Evolutionary conservation across 2,329 filamentous ascomycete species (phyloP).

Genomic region (Cladobotryum mycophilum): DNA sequence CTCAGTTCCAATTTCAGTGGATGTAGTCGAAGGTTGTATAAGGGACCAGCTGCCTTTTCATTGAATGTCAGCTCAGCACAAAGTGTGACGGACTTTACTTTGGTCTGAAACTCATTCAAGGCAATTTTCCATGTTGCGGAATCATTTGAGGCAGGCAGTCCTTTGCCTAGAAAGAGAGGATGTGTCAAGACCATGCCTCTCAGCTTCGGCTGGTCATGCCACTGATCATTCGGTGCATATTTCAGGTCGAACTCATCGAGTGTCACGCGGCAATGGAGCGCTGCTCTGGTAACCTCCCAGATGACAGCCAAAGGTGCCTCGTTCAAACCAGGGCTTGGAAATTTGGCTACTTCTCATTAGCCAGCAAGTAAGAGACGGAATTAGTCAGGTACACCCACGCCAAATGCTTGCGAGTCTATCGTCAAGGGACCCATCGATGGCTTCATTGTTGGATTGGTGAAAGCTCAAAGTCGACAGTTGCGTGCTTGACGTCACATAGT

Average conservation of each 20-base stretch:
- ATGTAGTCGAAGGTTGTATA: conserved; percentile 42
- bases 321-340: conserved; percentile 33
- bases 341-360: conserved; percentile 25
- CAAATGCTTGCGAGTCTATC: conserved; percentile 31
- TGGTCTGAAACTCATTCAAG: conserved; percentile 29
- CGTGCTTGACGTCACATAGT: neutral
- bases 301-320: conserved; percentile 41
- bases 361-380: neutral
- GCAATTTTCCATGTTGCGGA: conserved; percentile 41
- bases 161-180: conserved; percentile 35
- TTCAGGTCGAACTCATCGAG: conserved; percentile 27
- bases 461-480: neutral
- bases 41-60: conserved; percentile 26
- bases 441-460: neutral
- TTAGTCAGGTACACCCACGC: conserved; percentile 27
- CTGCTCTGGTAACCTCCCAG: conserved; percentile 48
- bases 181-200: conserved; percentile 35
- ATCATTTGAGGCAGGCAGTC: conserved; percentile 42
- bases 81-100: conserved; percentile 36
- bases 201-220: conserved; percentile 39
- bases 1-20: conserved; percentile 43
- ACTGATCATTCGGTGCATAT: conserved; percentile 30
- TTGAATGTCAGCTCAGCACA: conserved; percentile 36
- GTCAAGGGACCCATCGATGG: conserved; percentile 8
- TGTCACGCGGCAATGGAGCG: conserved; percentile 39